Evolutionary conservation across 1,284 basidiomycete species (phyloP).

Genomic region (Cryptococcus deneoformans): DNA sequence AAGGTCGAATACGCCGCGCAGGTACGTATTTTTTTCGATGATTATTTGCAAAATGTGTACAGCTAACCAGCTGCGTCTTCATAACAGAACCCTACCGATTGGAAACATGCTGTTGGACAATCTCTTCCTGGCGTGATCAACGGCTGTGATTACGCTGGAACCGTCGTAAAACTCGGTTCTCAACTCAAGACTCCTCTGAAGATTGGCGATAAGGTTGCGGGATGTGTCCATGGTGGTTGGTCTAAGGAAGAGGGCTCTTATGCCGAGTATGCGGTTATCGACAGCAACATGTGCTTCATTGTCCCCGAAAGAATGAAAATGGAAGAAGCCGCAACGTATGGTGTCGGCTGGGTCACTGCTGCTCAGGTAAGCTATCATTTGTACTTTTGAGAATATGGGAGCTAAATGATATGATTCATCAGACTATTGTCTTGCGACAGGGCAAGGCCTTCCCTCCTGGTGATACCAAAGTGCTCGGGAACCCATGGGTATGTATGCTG

Average conservation of each 20-base stretch:
- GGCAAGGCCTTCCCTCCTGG: constrained; percentile 33
- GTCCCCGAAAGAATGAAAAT: constrained; percentile 29
- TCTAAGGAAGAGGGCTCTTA: constrained; percentile 43
- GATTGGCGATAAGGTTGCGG: constrained; percentile 54
- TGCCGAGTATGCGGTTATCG: constrained; percentile 49
- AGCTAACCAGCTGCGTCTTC: neutral
- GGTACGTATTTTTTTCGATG: constrained; percentile 13
- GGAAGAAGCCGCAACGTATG: constrained; percentile 51
- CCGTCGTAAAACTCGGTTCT: constrained; percentile 48
- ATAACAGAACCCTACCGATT: constrained; percentile 41
- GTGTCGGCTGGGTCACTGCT: constrained; percentile 50
- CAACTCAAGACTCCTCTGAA: constrained; percentile 38
- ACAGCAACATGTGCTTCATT: constrained; percentile 27
- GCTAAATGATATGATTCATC: neutral
- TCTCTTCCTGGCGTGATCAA: constrained; percentile 40
- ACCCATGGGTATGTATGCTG: constrained; percentile 22
- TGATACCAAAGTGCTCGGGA: constrained; percentile 16
- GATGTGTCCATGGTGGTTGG: constrained; percentile 52
- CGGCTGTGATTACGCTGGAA: constrained; percentile 56
- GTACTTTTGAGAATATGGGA: neutral
- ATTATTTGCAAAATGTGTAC: neutral
- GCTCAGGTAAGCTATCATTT: constrained; percentile 20
- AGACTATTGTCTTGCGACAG: constrained; percentile 42
- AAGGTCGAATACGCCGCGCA: constrained; percentile 43
- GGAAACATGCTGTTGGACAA: constrained; percentile 37